phyloP scores from a whole-genome alignment of 345 rosid genomes.

The Populus tremula region DNA sequence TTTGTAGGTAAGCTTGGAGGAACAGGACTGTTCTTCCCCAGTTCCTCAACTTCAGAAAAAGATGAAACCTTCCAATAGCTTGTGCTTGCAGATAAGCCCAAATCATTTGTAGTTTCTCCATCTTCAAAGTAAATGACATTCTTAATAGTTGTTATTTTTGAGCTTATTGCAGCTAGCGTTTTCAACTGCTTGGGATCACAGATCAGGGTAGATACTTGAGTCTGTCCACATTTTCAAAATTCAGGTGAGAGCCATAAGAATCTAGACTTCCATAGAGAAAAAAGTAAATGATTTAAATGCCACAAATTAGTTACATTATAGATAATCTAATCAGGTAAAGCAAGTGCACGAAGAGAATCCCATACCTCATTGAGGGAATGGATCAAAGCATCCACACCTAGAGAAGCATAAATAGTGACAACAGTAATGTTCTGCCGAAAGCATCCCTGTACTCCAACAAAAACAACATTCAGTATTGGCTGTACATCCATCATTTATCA shows the following conservation, averaged over 20 bases:
- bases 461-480: background rate
- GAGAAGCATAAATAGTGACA: conserved; percentile 90
- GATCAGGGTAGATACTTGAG: conserved; percentile 71
- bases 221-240: conserved; percentile 49
- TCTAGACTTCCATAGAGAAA: background rate
- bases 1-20: conserved; percentile 64
- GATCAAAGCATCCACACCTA: conserved; percentile 80
- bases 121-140: conserved; percentile 78
- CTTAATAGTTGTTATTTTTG: conserved; percentile 50
- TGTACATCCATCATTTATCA: background rate
- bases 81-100: conserved; percentile 28
- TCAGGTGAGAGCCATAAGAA: conserved; percentile 5
- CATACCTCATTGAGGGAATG: conserved; percentile 85
- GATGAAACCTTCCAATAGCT: conserved; percentile 57
- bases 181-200: conserved; percentile 74
- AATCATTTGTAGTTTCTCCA: conserved; percentile 40
- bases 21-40: conserved; percentile 53
- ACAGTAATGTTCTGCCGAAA: conserved; percentile 69
- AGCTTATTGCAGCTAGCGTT: conserved; percentile 56
- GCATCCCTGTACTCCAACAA: conserved; percentile 61
- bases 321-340: conserved; percentile 6
- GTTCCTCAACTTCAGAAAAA: conserved; percentile 70
- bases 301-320: background rate
- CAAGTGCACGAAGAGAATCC: conserved; percentile 1
- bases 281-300: background rate